phyloP scores from a whole-genome alignment of 2,329 filamentous ascomycete genomes.

The Coniochaeta sp. region DNA sequence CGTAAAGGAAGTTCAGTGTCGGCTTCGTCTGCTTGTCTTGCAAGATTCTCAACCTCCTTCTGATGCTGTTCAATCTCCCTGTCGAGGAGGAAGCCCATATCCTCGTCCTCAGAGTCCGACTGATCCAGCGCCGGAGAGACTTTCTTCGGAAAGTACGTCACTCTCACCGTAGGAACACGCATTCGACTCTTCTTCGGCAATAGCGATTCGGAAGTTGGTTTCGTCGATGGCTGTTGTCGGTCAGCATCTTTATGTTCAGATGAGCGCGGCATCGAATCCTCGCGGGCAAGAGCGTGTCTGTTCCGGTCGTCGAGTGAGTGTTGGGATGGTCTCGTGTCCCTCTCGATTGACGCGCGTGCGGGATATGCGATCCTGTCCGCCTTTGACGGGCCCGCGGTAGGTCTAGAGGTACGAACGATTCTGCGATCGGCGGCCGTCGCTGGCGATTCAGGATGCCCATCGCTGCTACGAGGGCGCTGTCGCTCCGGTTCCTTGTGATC shows the following conservation, averaged over 20 bases:
- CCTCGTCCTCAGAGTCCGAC: conserved; percentile 50
- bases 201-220: neutral
- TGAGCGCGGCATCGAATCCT: neutral
- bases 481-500: neutral
- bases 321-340: conserved; percentile 10
- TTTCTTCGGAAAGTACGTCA: neutral
- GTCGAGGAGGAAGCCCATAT: conserved; percentile 49
- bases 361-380: conserved; percentile 31
- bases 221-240: neutral
- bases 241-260: neutral
- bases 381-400: conserved; percentile 36
- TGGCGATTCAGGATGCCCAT: conserved; percentile 37
- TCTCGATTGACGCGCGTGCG: conserved; percentile 21
- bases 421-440: conserved; percentile 24
- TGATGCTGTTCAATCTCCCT: conserved; percentile 45
- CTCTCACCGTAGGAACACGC: conserved; percentile 4
- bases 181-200: conserved; percentile 16
- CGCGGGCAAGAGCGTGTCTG: neutral
- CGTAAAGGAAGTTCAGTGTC: conserved; percentile 34
- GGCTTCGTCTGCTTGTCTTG: conserved; percentile 25
- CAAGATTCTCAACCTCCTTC: conserved; percentile 37
- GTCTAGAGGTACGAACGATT: conserved; percentile 34
- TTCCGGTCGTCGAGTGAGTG: neutral
- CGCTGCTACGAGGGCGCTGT: conserved; percentile 42
- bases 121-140: conserved; percentile 23